Base-by-base conservation (phyloP, 2,329 filamentous ascomycete genomes). In the Cladosporium sp. region DNA sequence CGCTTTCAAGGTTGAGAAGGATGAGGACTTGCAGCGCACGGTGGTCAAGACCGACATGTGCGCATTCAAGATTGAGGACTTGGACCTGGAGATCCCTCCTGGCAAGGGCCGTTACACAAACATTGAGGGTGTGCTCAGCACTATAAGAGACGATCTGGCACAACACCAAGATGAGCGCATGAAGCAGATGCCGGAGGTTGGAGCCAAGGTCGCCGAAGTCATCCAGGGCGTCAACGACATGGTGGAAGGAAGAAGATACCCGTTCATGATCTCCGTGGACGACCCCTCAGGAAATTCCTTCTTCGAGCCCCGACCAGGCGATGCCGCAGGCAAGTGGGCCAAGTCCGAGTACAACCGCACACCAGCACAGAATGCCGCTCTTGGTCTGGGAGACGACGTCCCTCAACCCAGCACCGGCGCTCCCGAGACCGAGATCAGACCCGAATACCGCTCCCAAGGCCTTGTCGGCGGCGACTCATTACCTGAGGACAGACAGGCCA, bases 231-330 rank as follows among this genome's bases (percentile, higher is more conserved):
- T 90, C 12, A 78, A 81, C 52, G 79, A 84, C 49, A 95, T 97
- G 83, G 71, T 95, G 8, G 78, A 79, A 2, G 87, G 90, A 43
- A 77, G 84, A 22, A 78, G 78, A 6, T 91, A 95, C 65, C 93
- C 93, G 19, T 96, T 98, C 78, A 86, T 88, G 43, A 72, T 98
- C 42, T 85, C 82, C 35, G 76, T 96, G 41, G 90, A 98, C 66
- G 93, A 98, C 66, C 86, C 88, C 2, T 87, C 91, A 1, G 93
- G 93, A 49, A 98, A 98, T 76, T 95, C 90, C 2, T 97, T 91
- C 78, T 95, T 98, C 62, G 86, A 94, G 41, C 93, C 93, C 12
- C 86, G 90, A 57, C 80, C 88, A 54, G 62, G 70, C 22, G 79
- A 84, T 54, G 84, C 83, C 55, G 85, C 88, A n/a, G 86, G 87